phyloP scores from a whole-genome alignment of 2,329 filamentous ascomycete species.

The Cytospora mali region DNA sequence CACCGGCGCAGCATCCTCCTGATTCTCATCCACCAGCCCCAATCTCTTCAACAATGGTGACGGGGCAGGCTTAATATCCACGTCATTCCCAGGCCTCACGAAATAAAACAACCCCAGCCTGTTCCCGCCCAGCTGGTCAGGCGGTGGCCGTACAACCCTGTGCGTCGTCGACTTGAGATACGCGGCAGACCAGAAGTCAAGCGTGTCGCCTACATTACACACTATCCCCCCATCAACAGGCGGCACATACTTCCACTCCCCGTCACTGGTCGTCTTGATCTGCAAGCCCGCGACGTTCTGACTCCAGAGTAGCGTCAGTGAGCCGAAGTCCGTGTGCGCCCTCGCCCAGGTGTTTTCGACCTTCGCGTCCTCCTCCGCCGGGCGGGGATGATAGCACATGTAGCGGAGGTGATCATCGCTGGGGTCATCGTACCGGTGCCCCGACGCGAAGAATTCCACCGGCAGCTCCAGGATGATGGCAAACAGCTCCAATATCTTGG shows the following conservation, averaged over 20 bases:
- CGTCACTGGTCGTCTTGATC: slow-evolving; percentile 41
- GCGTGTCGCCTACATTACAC: slow-evolving; percentile 44
- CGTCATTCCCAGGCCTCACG: slow-evolving; percentile 38
- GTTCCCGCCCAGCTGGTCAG: slow-evolving; percentile 37
- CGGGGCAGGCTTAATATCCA: slow-evolving; percentile 36
- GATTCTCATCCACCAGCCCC: slow-evolving; percentile 32
- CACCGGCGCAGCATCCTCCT: slow-evolving; percentile 34
- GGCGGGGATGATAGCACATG: slow-evolving; percentile 55
- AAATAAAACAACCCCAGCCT: slow-evolving; percentile 43
- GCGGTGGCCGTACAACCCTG: slow-evolving; percentile 40
- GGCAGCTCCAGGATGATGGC: slow-evolving; percentile 57
- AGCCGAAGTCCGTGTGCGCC: slow-evolving; percentile 55
- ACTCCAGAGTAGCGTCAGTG: slow-evolving; percentile 55
- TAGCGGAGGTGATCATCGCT: slow-evolving; percentile 59
- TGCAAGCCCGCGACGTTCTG: slow-evolving; percentile 57
- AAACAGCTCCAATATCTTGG: slow-evolving; percentile 35
- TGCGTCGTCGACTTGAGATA: slow-evolving; percentile 41
- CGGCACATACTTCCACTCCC: slow-evolving; percentile 48
- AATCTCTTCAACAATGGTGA: slow-evolving; percentile 36
- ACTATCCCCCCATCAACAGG: slow-evolving; percentile 49
- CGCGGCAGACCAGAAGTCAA: slow-evolving; percentile 37
- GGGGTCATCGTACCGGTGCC: slow-evolving; percentile 53
- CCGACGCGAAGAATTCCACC: slow-evolving; percentile 53
- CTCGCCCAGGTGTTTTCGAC: slow-evolving; percentile 35
- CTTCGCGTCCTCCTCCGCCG: slow-evolving; percentile 42